These are phyloP conservation scores for Cyclostephanos tholiformis DNA, from an alignment of 108 stramenopile genomes.

Conservation along the genomic window DNA sequence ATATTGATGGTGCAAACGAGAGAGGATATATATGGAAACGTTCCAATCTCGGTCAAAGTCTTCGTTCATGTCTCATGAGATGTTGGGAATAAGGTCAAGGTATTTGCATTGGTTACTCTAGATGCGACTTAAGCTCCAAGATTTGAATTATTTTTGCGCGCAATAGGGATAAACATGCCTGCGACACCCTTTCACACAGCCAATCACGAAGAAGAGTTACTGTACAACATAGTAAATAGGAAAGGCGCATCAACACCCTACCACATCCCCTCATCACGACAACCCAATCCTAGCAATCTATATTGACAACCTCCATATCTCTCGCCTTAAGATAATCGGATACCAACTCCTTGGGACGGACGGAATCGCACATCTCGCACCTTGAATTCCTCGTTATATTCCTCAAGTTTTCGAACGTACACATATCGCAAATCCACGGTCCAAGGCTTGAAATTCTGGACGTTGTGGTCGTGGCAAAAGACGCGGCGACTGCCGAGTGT, in stretches of 20 bases:
- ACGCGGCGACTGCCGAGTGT: neutral
- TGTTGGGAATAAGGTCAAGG: too few relatives aligned
- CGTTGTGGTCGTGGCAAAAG: neutral
- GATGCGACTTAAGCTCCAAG: too few relatives aligned
- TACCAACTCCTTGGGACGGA: slow-evolving; percentile 15
- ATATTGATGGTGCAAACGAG: too few relatives aligned
- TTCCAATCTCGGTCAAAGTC: too few relatives aligned
- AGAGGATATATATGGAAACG: too few relatives aligned
- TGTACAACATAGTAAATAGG: neutral
- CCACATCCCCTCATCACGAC: neutral
- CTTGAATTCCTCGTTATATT: slow-evolving; percentile 15
- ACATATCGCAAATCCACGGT: slow-evolving; percentile 19
- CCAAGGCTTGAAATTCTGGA: slow-evolving; percentile 11
- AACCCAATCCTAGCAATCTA: slow-evolving; percentile 12
- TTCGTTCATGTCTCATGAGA: too few relatives aligned
- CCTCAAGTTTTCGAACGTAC: slow-evolving; percentile 26
- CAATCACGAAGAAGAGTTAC: neutral
- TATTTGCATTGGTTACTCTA: too few relatives aligned
- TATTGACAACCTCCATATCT: slow-evolving; percentile 18
- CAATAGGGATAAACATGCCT: too few relatives aligned
- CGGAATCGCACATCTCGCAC: slow-evolving; percentile 32
- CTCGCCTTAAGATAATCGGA: neutral
- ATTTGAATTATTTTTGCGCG: too few relatives aligned
- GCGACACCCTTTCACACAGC: too few relatives aligned
- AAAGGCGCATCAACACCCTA: too few relatives aligned